phyloP scores from a whole-genome alignment of 805 yeast species.

The Yarrowia divulgata region DNA sequence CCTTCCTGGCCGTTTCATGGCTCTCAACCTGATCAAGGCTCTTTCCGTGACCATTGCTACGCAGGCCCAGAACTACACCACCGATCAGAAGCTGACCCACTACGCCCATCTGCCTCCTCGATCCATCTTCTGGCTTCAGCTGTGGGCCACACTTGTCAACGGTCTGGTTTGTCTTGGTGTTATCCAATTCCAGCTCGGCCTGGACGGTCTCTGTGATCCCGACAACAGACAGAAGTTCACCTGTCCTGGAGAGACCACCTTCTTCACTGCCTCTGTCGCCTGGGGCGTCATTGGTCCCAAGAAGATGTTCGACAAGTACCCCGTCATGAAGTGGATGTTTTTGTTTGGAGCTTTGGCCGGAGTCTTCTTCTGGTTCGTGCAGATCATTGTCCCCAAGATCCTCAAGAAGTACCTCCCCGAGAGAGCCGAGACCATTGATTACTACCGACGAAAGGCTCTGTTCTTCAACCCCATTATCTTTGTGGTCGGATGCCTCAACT shows the following conservation, averaged over 20 bases:
- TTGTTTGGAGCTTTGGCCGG: conserved; percentile 46
- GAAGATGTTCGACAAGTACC: conserved; percentile 53
- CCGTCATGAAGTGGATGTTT: conserved; percentile 44
- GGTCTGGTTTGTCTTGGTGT: conserved; percentile 48
- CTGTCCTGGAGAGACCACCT: conserved; percentile 54
- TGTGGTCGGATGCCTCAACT: conserved; percentile 28
- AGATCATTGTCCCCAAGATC: conserved; percentile 42
- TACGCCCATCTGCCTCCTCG: conserved; percentile 67
- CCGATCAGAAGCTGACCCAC: conserved; percentile 67
- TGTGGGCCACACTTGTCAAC: conserved; percentile 55
- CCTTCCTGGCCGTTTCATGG: conserved; percentile 66
- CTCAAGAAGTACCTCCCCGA: conserved; percentile 31
- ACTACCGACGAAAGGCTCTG: conserved; percentile 30
- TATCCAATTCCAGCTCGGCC: conserved; percentile 50
- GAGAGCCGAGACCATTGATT: neutral
- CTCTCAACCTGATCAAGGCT: conserved; percentile 61
- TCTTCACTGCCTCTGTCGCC: conserved; percentile 58
- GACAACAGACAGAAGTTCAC: conserved; percentile 44
- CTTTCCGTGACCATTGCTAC: conserved; percentile 56
- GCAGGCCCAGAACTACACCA: conserved; percentile 65
- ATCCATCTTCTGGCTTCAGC: conserved; percentile 59
- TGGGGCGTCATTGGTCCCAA: conserved; percentile 60
- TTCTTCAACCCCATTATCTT: conserved; percentile 36
- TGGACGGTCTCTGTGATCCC: conserved; percentile 46
- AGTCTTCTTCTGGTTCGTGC: conserved; percentile 38